Percentiles rank a stretch among this genome's conserved stretches.
Conservation (phyloP, 1,284 basidiomycete species). For the Cutaneotrichosporon sp. region DNA sequence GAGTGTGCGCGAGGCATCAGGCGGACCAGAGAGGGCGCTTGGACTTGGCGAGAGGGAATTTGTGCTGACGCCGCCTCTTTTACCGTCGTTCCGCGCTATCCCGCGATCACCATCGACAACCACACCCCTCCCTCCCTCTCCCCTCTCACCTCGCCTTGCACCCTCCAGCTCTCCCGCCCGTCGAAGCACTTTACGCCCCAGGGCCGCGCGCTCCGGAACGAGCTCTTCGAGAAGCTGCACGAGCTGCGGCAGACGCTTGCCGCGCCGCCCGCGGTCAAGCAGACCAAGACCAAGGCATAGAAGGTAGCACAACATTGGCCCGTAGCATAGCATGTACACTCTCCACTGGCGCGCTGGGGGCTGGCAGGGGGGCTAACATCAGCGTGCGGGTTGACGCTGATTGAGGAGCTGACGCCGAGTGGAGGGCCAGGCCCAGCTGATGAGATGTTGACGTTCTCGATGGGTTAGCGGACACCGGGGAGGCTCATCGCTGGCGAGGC, state of each 20-base stretch:
- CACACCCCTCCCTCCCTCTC: neutral
- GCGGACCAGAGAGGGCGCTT: no score
- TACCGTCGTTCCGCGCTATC: neutral
- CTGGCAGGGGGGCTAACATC: no score
- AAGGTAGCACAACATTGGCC: neutral
- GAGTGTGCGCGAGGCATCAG: neutral
- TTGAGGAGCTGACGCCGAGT: no score
- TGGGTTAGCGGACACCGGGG: no score
- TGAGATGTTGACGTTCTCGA: no score
- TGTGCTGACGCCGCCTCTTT: neutral
- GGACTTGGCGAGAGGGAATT: neutral
- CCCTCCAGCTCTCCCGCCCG: constrained; percentile 43
- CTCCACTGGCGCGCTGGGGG: neutral
- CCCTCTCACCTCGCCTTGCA: neutral
- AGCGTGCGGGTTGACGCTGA: no score
- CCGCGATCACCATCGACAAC: no score
- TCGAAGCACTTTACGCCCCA: constrained; percentile 44
- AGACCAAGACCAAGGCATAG: neutral
- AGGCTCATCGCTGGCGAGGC: no score
- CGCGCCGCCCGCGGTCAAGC: neutral
- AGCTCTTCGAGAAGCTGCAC: constrained; percentile 47
- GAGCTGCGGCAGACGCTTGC: constrained; percentile 11
- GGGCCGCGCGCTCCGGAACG: constrained; percentile 43
- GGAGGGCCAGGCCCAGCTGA: no score
- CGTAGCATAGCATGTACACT: constrained; percentile 2